Evolutionary conservation across 2,329 filamentous ascomycete species (phyloP), one percentile per base, ranked within the genome.

Genomic region (Acrodontium crateriforme): DNA sequence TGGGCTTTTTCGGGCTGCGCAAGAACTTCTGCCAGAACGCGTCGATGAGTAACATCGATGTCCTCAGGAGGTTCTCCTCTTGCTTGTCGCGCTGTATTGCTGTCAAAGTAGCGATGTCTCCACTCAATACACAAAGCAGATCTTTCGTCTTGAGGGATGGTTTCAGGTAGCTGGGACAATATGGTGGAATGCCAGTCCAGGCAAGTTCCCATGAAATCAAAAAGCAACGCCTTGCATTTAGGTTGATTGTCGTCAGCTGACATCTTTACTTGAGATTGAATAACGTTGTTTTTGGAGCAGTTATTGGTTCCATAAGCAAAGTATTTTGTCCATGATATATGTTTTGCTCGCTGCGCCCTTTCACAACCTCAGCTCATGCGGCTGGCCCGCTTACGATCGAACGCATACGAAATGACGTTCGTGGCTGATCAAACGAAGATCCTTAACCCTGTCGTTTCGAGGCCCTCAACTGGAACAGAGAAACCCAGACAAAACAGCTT

Each of bases 181-280:
- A 41, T 36, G 14, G 14, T 37, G 14, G 38, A 34, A 34, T 69
- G 63, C 67, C 64, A 71, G 43, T 71, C 57, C 3, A 67, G 61
- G 36, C 65, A 70, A 15, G 66, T 71, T 14, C 67, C 65, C 65
- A 70, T 70, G 40, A 70, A 64, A 47, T 71, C 63, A 46, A 69
- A 70, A 37, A 69, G 60, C 22, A 68, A 51, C 3, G 61, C 64
- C 43, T 60, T 65, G 27, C n/a, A n/a, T n/a, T n/a, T n/a, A n/a
- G n/a, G n/a, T 32, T 33, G 3, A 24, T 29, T 32, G 33, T 32
- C 25, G 9, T 29, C 14, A 12, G 11, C 9, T 11, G 5, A 13
- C 5, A 5, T 23, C 11, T 12, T 23, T 11, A 6, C 9, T 11
- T 11, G 21, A 7, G 16, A 25, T 16, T 22, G 16, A 25, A 11